Evolutionary conservation across 345 rosid genomes (phyloP).

Genomic region (Gossypium arboreum): DNA sequence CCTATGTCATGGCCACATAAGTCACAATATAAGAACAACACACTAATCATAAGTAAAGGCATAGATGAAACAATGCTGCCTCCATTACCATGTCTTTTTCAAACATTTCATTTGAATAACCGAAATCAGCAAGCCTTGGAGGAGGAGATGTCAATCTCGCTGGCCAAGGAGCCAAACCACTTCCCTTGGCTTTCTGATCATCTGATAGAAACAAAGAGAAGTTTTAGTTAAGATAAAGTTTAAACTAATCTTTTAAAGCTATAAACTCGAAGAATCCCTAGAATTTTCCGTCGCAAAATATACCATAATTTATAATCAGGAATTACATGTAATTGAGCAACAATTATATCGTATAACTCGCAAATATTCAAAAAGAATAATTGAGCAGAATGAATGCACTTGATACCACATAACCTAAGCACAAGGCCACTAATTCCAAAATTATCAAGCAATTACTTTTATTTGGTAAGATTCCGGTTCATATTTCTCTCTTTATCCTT

Average conservation of each 20-base stretch:
- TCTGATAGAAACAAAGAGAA: constrained; percentile 36
- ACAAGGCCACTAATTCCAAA: no score
- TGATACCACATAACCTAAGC: no score
- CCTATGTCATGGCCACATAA: background rate
- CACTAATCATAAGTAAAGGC: background rate
- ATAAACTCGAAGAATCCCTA: background rate
- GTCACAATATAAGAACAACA: background rate
- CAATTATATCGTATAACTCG: no score
- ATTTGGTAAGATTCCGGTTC: no score
- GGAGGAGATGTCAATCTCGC: constrained; percentile 80
- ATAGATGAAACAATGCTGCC: constrained; percentile 4
- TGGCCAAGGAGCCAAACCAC: constrained; percentile 99
- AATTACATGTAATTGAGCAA: no score
- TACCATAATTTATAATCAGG: no score
- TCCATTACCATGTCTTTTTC: constrained; percentile 71
- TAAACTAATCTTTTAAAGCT: background rate
- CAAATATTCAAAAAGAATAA: no score
- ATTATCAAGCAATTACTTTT: no score
- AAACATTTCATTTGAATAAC: constrained; percentile 72
- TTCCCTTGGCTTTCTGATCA: constrained; percentile 70
- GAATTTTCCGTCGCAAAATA: no score
- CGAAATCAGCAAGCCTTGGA: constrained; percentile 89
- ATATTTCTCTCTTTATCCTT: no score
- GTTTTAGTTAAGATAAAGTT: constrained; percentile 15
- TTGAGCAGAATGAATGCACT: no score